These are phyloP conservation scores for Cystoderma amianthinum DNA, from an alignment of 768 basidiomycete species.

Conservation along the genomic window DNA sequence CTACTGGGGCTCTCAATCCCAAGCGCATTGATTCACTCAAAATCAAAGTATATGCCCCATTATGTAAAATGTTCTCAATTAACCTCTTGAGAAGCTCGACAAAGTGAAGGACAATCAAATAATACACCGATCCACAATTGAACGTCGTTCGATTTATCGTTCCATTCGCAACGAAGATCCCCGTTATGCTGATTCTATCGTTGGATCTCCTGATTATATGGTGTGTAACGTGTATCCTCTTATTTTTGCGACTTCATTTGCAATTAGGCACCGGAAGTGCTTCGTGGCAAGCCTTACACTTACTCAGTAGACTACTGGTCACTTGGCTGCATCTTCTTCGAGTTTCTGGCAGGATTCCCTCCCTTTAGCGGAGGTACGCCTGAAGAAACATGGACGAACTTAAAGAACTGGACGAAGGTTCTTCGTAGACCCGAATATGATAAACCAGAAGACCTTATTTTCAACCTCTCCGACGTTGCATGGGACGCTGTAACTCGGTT, in stretches of 20 bases:
- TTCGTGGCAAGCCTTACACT: constrained; percentile 90
- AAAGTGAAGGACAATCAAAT: constrained; percentile 93
- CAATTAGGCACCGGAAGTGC: constrained; percentile 71
- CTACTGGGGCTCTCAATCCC: constrained; percentile 93
- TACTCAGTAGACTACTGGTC: constrained; percentile 99
- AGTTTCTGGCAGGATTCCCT: constrained; percentile 94
- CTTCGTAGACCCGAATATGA: constrained; percentile 93
- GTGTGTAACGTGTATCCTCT: constrained; percentile 19
- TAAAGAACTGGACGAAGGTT: constrained; percentile 96
- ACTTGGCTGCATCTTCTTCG: constrained; percentile 95
- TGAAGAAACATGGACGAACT: constrained; percentile 98
- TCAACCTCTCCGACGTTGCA: constrained; percentile 88
- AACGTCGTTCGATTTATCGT: constrained; percentile 91
- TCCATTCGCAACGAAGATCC: constrained; percentile 87
- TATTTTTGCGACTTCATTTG: constrained; percentile 1
- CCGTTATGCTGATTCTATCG: constrained; percentile 94
- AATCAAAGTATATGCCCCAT: constrained; percentile 59
- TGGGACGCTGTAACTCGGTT: constrained; percentile 93
- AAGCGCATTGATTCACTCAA: constrained; percentile 91
- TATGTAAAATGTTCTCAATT: background rate
- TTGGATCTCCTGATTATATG: constrained; percentile 99
- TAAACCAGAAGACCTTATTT: constrained; percentile 91
- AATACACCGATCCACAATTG: constrained; percentile 86
- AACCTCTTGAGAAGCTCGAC: constrained; percentile 58
- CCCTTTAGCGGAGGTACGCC: constrained; percentile 95